phyloP scores from a whole-genome alignment of 2,329 filamentous ascomycete species.

The Plectosphaerella sp. region DNA sequence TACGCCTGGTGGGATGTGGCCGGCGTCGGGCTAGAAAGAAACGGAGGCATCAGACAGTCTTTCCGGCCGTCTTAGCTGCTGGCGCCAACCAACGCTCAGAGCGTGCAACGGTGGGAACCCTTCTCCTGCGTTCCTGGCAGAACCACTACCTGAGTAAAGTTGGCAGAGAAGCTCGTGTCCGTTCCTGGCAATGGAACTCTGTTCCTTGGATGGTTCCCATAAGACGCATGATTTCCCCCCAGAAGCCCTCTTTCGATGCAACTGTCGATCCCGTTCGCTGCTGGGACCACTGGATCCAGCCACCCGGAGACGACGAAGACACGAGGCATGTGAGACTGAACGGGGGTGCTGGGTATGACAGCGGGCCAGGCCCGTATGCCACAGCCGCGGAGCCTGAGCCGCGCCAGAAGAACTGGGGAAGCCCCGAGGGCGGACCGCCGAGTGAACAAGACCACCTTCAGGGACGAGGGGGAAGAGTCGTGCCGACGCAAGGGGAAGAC shows the following conservation, averaged over 20 bases:
- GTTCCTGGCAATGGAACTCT: no score
- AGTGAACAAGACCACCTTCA: neutral
- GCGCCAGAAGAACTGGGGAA: no score
- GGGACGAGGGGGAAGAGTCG: neutral
- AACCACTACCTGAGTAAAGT: no score
- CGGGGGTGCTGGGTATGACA: no score
- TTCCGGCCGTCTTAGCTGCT: neutral
- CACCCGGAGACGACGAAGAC: no score
- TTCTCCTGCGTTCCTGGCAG: no score
- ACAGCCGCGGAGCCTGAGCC: no score
- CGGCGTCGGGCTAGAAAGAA: neutral
- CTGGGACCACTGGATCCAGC: constrained; percentile 1
- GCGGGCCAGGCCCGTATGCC: neutral
- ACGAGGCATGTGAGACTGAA: constrained; percentile 1
- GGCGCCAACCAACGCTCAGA: neutral
- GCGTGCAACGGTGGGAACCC: neutral
- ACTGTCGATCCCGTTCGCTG: no score
- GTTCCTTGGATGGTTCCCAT: no score
- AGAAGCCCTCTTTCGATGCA: no score
- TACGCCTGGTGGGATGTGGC: neutral
- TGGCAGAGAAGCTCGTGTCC: no score
- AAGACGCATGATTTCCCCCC: no score
- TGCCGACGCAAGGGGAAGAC: neutral
- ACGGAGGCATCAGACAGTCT: neutral
- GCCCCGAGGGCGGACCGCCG: constrained; percentile 2